phyloP scores from a whole-genome alignment of 768 basidiomycete genomes.

The Aureoboletus auriporus region DNA sequence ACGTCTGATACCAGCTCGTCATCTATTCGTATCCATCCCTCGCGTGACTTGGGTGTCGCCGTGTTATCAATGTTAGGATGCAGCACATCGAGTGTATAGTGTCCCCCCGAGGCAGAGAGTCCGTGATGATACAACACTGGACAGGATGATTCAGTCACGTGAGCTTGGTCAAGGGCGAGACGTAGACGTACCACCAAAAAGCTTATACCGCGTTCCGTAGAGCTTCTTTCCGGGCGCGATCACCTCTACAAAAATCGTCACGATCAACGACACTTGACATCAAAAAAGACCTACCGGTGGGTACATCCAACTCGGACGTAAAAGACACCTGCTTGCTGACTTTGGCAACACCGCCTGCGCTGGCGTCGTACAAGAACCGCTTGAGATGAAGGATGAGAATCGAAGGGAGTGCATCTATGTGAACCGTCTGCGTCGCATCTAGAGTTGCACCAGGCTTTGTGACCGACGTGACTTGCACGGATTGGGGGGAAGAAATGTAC shows the following conservation, averaged over 20 bases:
- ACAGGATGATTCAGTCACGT: not conserved
- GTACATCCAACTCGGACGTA: constrained; percentile 73
- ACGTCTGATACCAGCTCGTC: constrained; percentile 85
- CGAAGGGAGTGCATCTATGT: constrained; percentile 80
- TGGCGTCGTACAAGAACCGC: constrained; percentile 82
- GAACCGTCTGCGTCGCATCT: constrained; percentile 69
- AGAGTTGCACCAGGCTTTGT: constrained; percentile 53
- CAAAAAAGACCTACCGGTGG: constrained; percentile 43
- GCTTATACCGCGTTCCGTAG: constrained; percentile 59
- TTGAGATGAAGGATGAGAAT: constrained; percentile 88
- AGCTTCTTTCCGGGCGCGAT: constrained; percentile 51
- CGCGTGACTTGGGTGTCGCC: constrained; percentile 33
- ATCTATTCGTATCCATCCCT: constrained; percentile 91
- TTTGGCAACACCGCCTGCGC: constrained; percentile 77
- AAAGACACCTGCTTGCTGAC: constrained; percentile 79
- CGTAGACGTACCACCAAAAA: constrained; percentile 65
- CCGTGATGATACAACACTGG: constrained; percentile 93
- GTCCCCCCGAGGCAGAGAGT: constrained; percentile 83
- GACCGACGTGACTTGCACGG: constrained; percentile 65
- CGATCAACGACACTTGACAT: rapidly evolving
- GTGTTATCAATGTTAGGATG: constrained; percentile 60
- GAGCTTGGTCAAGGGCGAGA: too few relatives aligned
- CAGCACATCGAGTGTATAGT: constrained; percentile 90
- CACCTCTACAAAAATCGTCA: constrained; percentile 40
- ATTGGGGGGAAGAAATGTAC: constrained; percentile 73